A percentile compares a stretch with the other conserved stretches of the same genome.
These are phyloP conservation scores for Didymella pinodella DNA, from an alignment of 2,329 filamentous ascomycete species.

Conservation along the genomic window DNA sequence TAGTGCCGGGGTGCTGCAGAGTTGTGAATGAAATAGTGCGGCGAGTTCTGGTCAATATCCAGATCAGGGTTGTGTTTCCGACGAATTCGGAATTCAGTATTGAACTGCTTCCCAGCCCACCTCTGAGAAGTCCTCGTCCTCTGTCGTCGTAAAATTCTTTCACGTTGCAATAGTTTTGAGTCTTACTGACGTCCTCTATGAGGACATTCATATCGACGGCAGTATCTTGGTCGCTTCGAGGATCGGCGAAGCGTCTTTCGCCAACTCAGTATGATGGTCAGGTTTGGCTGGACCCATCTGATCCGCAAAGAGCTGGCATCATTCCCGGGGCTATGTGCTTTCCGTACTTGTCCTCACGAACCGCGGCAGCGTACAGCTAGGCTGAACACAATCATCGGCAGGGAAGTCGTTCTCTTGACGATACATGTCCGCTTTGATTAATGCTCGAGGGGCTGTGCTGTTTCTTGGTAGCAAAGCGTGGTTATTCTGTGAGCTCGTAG, in stretches of 20 bases:
- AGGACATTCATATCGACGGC: too few relatives aligned
- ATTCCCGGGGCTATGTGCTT: neutral
- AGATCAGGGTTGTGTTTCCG: neutral
- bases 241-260: too few relatives aligned
- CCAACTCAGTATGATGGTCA: neutral
- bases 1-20: neutral
- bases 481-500: neutral
- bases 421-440: neutral
- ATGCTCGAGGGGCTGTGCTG: neutral
- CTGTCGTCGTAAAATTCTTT: neutral
- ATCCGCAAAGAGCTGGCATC: neutral
- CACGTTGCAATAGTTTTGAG: neutral
- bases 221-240: too few relatives aligned
- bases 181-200: neutral
- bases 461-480: neutral
- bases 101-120: neutral
- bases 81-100: neutral
- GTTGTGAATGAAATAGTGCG: too few relatives aligned
- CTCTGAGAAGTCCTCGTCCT: neutral
- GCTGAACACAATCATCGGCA: neutral
- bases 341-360: too few relatives aligned
- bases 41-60: neutral
- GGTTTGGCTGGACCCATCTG: neutral
- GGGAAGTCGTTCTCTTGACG: neutral
- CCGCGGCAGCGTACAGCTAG: neutral